Evolutionary conservation across 495 filamentous ascomycete species (phyloP).

Genomic region (Penicillium chermesinum): DNA sequence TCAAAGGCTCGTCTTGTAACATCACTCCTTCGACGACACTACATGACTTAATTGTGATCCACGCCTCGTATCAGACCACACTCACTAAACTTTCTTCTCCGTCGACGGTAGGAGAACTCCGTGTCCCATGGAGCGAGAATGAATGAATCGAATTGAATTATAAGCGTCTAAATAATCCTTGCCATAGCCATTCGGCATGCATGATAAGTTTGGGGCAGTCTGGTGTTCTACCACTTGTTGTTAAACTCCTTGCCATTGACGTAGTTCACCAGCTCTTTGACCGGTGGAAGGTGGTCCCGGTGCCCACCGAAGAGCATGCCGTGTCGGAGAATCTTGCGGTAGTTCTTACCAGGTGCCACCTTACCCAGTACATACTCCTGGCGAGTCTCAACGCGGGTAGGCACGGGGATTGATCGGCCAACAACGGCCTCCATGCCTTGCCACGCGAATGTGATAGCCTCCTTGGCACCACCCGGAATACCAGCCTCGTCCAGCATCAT

Average conservation of each 20-base stretch:
- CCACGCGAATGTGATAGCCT: slow-evolving; percentile 55
- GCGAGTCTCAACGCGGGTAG: slow-evolving; percentile 45
- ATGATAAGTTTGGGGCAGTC: neutral
- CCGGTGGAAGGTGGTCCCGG: slow-evolving; percentile 40
- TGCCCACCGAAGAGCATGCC: slow-evolving; percentile 45
- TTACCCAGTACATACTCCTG: slow-evolving; percentile 48
- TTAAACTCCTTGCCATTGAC: slow-evolving; percentile 40
- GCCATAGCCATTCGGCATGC: neutral
- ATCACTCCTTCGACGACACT: too few relatives aligned
- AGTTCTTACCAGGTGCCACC: slow-evolving; percentile 50
- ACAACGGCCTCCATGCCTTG: slow-evolving; percentile 52
- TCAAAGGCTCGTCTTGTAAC: too few relatives aligned
- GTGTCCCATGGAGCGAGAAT: too few relatives aligned
- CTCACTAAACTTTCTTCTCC: too few relatives aligned
- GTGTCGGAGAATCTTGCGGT: slow-evolving; percentile 45
- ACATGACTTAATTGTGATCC: too few relatives aligned
- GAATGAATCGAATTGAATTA: neutral
- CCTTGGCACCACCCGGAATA: slow-evolving; percentile 49
- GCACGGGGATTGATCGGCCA: slow-evolving; percentile 48
- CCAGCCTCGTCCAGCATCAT: slow-evolving; percentile 52
- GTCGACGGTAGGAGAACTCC: too few relatives aligned
- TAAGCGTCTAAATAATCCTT: neutral
- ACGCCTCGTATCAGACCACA: too few relatives aligned
- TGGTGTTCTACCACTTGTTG: slow-evolving; percentile 37
- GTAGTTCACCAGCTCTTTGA: slow-evolving; percentile 45